A percentile compares a stretch with the other conserved stretches of the same genome.
Evolutionary conservation across 208 protist genomes (phyloP).

Genomic region (Angomonas ambiguus): DNA sequence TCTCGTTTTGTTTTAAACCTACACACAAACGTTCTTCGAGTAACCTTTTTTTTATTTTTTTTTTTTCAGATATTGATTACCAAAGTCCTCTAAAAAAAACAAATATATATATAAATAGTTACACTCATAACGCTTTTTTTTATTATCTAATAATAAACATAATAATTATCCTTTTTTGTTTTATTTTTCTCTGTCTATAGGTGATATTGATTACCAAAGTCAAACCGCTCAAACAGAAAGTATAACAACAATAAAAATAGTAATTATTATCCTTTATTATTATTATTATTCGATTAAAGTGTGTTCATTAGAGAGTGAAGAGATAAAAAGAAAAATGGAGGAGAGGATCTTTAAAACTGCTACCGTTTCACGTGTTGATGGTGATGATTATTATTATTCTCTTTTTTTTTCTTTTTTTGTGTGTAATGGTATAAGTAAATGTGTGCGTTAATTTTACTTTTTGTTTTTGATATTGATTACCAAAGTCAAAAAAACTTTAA

Average conservation of each 20-base stretch:
- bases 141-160: not conserved
- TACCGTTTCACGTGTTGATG: not conserved
- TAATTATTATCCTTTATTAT: not conserved
- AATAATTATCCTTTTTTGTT: not conserved
- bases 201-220: conserved; percentile 9
- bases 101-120: conserved; percentile 3
- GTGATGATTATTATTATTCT: not conserved
- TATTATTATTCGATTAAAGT: too few species aligned
- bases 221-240: conserved; percentile 1
- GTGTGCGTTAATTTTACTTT: too few species aligned
- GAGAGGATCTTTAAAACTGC: too few species aligned
- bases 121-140: too few species aligned
- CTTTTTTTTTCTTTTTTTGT: conserved; percentile 1
- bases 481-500: conserved; percentile 12
- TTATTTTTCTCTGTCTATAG: not conserved
- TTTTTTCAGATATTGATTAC: conserved; percentile 17
- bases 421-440: too few species aligned
- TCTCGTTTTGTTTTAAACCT: not conserved
- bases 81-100: conserved; percentile 12
- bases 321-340: too few species aligned
- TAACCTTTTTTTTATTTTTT: not conserved
- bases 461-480: too few species aligned
- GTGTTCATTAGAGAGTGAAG: too few species aligned
- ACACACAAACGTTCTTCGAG: not conserved
- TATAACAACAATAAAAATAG: too few species aligned